A percentile compares a stretch with the other conserved stretches of the same genome.
Evolutionary conservation across 352 stramenopile genomes (phyloP).

Genomic region (Phytophthora idaei): DNA sequence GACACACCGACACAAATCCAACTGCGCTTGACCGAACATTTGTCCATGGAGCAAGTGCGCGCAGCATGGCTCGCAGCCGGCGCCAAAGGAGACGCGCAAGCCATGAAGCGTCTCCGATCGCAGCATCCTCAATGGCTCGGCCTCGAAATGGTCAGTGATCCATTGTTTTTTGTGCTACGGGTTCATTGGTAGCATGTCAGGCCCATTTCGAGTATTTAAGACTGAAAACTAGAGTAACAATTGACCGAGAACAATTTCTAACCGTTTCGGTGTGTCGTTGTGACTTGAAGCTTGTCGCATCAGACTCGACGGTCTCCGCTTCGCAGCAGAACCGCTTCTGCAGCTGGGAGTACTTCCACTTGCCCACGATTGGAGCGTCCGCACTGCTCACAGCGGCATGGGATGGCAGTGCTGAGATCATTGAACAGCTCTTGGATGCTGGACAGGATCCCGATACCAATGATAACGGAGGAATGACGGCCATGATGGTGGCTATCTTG

Average conservation of each 20-base stretch:
- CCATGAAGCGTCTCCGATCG: conserved; percentile 20
- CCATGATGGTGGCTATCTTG: conserved; percentile 32
- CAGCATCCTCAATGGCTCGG: conserved; percentile 31
- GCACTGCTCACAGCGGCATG: conserved; percentile 30
- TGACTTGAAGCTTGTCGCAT: conserved; percentile 8
- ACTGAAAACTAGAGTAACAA: background rate
- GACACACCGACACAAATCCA: background rate
- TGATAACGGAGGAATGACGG: conserved; percentile 25
- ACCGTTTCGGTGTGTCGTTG: conserved; percentile 19
- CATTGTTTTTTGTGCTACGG: background rate
- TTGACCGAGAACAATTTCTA: background rate
- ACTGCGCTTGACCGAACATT: background rate
- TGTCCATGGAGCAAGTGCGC: conserved; percentile 20
- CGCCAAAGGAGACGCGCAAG: conserved; percentile 7
- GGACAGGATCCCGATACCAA: conserved; percentile 29
- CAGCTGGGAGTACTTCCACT: conserved; percentile 32
- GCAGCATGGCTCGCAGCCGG: conserved; percentile 22
- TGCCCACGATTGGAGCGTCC: conserved; percentile 24
- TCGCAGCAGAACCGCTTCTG: conserved; percentile 18
- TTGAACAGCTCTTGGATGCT: conserved; percentile 21
- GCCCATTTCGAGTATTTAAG: background rate
- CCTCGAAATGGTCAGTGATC: conserved; percentile 3
- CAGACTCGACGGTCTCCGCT: background rate
- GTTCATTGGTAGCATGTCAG: background rate
- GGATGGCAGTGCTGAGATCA: conserved; percentile 19